Evolutionary conservation across 257 asterid genomes (phyloP), one percentile per base, ranked within the genome.

Genomic region (Ocimum tenuiflorum): DNA sequence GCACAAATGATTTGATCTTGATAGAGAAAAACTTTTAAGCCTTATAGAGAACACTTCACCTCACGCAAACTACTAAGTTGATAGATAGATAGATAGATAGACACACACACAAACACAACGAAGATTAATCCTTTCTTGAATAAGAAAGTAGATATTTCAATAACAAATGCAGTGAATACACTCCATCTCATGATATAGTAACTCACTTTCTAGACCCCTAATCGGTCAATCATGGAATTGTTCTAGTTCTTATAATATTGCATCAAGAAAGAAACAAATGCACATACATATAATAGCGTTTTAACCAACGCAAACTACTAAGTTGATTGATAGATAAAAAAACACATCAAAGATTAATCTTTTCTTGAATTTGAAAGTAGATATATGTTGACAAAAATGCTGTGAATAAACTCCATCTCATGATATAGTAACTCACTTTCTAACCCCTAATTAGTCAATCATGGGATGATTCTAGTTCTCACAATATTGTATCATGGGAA

Each of bases 231-330:
- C 48, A 19, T 18, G 20, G 23, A 9, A 1, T 1, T 10, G 3
- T 41, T 41, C 42, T 69, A 43, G 55, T 61, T 24, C 52, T 17
- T 59, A 47, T 8, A 39, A 53, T 15, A 46, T n/a, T n/a, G 14
- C 12, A 27, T 47, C 63, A 60, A 17, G 46, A 56, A 38, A 60
- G 65, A n/a, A 60, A 0, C 8, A 31, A 39, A 43, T 22, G 51
- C 3, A 38, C 96, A 81, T 78, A 92, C 98, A 70, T 67, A 87
- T 47, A 19, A 80, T 20, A 18, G 83, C 50, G 70, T 75, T 77
- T 68, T 79, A 41, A 43, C 14, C 12, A 13, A 31, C 58, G 14
- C 46, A 27, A 38, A 53, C 45, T 33, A 38, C 20, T 43, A 58
- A n/a, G 33, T 39, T 41, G 55, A 27, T 19, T 9, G 36, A 31